Evolutionary conservation across 345 rosid genomes (phyloP).

Genomic region (Bruguiera gymnorhiza): DNA sequence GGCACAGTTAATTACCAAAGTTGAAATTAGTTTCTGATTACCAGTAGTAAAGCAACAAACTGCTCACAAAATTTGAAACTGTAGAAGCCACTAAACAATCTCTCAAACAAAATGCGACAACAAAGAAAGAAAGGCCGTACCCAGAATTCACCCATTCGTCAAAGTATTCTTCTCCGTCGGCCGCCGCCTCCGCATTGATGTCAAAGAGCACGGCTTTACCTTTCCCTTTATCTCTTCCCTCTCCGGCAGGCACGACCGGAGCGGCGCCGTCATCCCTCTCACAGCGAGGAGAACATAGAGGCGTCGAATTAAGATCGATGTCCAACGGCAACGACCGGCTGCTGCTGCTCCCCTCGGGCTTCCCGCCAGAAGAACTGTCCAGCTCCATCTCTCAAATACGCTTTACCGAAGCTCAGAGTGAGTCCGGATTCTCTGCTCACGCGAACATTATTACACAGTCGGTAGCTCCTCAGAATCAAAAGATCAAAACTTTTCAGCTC

Average conservation of each 20-base stretch:
- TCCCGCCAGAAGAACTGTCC: neutral
- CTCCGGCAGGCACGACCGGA: neutral
- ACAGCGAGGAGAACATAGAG: conserved; percentile 25
- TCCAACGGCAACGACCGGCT: conserved; percentile 22
- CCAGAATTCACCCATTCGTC: conserved; percentile 14
- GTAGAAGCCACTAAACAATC: neutral
- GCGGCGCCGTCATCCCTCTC: neutral
- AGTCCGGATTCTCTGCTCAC: neutral
- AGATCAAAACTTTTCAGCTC: no score
- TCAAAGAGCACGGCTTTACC: conserved; percentile 22
- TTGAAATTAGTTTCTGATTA: no score
- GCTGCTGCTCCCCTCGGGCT: neutral
- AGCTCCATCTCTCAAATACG: conserved; percentile 16
- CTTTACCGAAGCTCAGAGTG: neutral
- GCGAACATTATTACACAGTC: conserved; percentile 9
- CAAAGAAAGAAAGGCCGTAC: conserved; percentile 15
- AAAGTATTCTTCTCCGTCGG: conserved; percentile 21
- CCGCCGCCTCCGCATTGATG: conserved; percentile 31
- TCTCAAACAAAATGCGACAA: neutral
- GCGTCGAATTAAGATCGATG: conserved; percentile 38
- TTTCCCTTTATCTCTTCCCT: neutral
- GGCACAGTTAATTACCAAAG: no score
- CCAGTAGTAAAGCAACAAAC: no score
- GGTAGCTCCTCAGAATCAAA: no score
- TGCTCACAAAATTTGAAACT: no score